These are phyloP conservation scores for Candida germanica DNA, from an alignment of 805 yeast species.

Conservation along the genomic window DNA sequence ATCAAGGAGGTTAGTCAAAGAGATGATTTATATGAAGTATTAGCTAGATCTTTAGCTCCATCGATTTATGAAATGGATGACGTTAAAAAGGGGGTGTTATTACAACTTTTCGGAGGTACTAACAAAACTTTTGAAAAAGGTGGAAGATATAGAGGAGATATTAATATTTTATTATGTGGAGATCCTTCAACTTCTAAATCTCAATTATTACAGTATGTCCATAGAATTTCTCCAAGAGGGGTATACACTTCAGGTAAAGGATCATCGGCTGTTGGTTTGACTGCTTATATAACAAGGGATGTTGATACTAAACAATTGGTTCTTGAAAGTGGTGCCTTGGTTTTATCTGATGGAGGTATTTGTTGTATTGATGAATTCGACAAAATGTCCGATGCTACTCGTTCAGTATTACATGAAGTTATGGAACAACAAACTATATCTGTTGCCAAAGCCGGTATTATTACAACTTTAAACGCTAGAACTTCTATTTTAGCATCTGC, in stretches of 20 bases:
- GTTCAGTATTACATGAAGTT: conserved; percentile 95
- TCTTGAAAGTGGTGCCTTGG: conserved; percentile 93
- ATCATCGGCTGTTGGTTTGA: conserved; percentile 97
- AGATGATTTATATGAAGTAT: conserved; percentile 76
- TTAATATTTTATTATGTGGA: conserved; percentile 88
- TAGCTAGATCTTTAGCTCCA: conserved; percentile 94
- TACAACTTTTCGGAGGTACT: conserved; percentile 94
- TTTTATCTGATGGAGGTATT: conserved; percentile 94
- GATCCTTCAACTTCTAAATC: conserved; percentile 98
- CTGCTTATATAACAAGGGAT: conserved; percentile 95
- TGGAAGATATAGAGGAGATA: conserved; percentile 94
- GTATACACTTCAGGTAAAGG: conserved; percentile 98
- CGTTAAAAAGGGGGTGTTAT: conserved; percentile 89
- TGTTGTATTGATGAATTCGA: conserved; percentile 99
- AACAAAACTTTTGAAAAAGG: conserved; percentile 86
- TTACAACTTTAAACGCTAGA: conserved; percentile 93
- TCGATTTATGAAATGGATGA: conserved; percentile 95
- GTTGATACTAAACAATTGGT: conserved; percentile 91
- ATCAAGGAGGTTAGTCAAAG: conserved; percentile 64
- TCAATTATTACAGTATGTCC: conserved; percentile 90
- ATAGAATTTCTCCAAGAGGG: conserved; percentile 96
- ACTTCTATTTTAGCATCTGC: conserved; percentile 96
- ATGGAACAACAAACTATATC: conserved; percentile 99
- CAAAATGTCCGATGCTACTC: conserved; percentile 91
- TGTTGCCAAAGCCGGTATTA: conserved; percentile 97